Base-by-base conservation (phyloP, 2,329 filamentous ascomycete genomes). In the Aureobasidium mangrovei region DNA sequence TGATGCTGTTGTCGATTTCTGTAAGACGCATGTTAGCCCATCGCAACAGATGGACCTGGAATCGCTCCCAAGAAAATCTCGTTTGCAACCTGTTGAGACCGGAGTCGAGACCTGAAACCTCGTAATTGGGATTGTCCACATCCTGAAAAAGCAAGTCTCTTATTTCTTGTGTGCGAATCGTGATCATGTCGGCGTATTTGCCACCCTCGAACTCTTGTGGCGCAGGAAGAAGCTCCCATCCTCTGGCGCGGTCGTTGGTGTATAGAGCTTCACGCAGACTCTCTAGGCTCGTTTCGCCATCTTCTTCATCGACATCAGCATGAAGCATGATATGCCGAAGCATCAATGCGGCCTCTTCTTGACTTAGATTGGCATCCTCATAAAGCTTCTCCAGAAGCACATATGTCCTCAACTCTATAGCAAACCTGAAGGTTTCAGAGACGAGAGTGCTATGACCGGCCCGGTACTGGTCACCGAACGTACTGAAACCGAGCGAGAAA, bases 351-450 rank as follows among this genome's bases (percentile, higher is more conserved):
- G 40, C 29, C 4, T 32, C 36, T n/a, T 31, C 27, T 47, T 40
- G 35, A 7, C 63, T 60, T 9, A 72, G 32, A 62, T 3, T 75
- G 71, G 57, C 74, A 62, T 44, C 71, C 75, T 46, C 28, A 7
- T 59, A 60, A 2, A 51, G 47, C 28, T 52, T 56, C 35, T 40
- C 42, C 5, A 55, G 27, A 33, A 51, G 47, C 7, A 51, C 7
- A 58, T 83, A 80, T 2, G 78, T 81, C 2, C 79, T 73, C 26
- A 83, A 69, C 5, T 78, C 75, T 5, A 82, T 63, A 1, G 71
- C 76, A 26, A 81, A 59, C 3, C 72, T 62, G 54, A 80, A 75
- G 0, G 75, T 78, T 41, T 71, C 59, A 49, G 70, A 46, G 9
- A 67, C 57, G 5, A 79, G 58, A 2, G 55, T 58, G 58, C 74